Conservation (phyloP, 345 rosid genomes). For the Aegle marmelos region DNA sequence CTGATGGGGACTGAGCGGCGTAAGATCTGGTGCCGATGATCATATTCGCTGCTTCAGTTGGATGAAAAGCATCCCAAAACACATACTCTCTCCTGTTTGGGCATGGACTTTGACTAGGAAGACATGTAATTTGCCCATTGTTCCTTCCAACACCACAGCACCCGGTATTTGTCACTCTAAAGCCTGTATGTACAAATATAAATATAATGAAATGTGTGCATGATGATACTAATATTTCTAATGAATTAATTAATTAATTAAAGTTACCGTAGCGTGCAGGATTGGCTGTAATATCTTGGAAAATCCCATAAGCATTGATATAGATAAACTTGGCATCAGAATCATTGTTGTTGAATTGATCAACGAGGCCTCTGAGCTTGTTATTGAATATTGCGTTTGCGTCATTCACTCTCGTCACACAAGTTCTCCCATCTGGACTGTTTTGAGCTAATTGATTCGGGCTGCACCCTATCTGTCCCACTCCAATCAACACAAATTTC, state of each 20-base stretch:
- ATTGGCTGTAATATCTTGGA: slow-evolving; percentile 50
- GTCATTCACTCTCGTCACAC: slow-evolving; percentile 51
- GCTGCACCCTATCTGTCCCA: slow-evolving; percentile 89
- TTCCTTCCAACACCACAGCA: slow-evolving; percentile 82
- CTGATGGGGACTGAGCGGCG: slow-evolving; percentile 45
- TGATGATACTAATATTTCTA: too few relatives aligned
- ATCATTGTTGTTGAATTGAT: slow-evolving; percentile 48
- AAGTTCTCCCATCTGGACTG: slow-evolving; percentile 62
- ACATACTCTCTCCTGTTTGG: slow-evolving; percentile 44
- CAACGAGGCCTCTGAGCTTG: slow-evolving; percentile 66
- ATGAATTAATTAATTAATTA: background rate
- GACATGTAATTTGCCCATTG: slow-evolving; percentile 76
- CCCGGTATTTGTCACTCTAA: slow-evolving; percentile 52
- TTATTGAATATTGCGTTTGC: slow-evolving; percentile 71
- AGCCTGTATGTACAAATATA: slow-evolving; percentile 28
- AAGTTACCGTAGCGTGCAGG: slow-evolving; percentile 51
- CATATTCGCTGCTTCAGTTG: slow-evolving; percentile 53
- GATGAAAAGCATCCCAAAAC: slow-evolving; percentile 82
- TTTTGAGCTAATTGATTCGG: slow-evolving; percentile 68
- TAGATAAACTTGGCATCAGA: slow-evolving; percentile 62
- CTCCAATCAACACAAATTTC: slow-evolving; percentile 69
- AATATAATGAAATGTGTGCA: too few relatives aligned
- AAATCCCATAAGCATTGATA: slow-evolving; percentile 70
- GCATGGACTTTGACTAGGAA: slow-evolving; percentile 63
- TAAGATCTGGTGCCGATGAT: slow-evolving; percentile 54